Conservation (phyloP, 495 filamentous ascomycete genomes). For the Xylaria telfairii region DNA sequence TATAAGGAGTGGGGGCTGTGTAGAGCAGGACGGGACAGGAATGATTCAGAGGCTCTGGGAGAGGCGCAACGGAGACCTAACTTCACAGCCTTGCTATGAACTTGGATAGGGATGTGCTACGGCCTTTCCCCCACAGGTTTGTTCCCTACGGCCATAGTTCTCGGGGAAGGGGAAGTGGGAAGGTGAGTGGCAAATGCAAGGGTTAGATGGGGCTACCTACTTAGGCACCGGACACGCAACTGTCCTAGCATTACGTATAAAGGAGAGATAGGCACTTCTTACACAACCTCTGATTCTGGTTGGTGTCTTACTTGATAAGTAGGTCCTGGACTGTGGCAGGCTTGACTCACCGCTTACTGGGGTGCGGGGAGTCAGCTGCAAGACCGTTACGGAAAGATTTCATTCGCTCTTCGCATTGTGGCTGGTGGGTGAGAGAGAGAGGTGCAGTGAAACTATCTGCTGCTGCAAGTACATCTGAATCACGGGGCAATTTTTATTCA, state of each 20-base stretch:
- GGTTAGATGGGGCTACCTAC: background rate
- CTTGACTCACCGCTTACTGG: background rate
- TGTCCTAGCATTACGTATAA: background rate
- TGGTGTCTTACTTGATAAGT: too few relatives aligned
- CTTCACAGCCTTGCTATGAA: background rate
- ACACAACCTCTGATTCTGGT: too few relatives aligned
- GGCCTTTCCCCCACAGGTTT: background rate
- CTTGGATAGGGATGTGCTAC: background rate
- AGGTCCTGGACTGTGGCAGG: background rate
- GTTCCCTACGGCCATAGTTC: background rate
- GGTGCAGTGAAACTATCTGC: background rate
- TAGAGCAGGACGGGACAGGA: too few relatives aligned
- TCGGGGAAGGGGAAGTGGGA: too few relatives aligned
- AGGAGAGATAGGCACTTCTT: background rate
- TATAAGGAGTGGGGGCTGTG: background rate
- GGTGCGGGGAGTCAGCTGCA: background rate
- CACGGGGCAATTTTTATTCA: background rate
- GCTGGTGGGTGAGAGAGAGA: background rate
- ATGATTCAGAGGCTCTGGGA: background rate
- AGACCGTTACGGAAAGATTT: background rate
- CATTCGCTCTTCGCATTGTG: background rate
- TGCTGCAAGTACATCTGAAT: background rate
- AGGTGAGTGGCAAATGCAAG: constrained; percentile 1
- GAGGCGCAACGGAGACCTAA: background rate
- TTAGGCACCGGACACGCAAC: background rate